Base-by-base conservation (phyloP, 1,284 basidiomycete species). In the Paramarasmius palmivorus region DNA sequence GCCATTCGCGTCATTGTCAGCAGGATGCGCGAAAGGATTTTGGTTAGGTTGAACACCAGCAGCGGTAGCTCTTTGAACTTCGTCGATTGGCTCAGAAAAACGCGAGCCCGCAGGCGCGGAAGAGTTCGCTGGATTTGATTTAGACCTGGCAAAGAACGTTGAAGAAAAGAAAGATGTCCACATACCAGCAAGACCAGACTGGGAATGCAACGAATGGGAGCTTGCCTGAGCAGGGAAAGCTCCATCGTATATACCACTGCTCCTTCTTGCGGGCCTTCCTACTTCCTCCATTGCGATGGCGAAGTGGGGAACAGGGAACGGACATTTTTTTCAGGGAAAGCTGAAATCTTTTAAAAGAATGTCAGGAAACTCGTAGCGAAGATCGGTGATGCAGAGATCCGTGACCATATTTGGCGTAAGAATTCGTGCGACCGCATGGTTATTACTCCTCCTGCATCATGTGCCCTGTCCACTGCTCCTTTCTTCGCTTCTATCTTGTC, bases 251-350 rank as follows among this genome's bases (percentile, higher is more conserved):
- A 73, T 59, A 36, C 71, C 71, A 57, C 72, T 75, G 55, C 65
- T 72, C 34, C 64, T 66, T 48, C 69, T 60, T 19, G 70, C 62
- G 49, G 67, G 67, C 45, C 63, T 63, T n/a, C n/a, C n/a, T 53
- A 67, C 54, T 61, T 77, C 66, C 58, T 78, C 73, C 79, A 82
- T 80, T 53, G 56, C 61, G 58, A 60, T 50, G 53, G 51, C n/a
- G 52, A 45, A 50, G 57, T 51, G 50, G 37, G 54, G 47, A 50
- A 50, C 56, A 51, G 56, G 37, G 44, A 54, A 50, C 58, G 57
- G 50, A 54, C 42, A 59, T 48, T 44, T 54, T 50, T 32, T 32
- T 57, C 51, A 57, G 35, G 49, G 55, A 57, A 55, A 53, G 56
- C 53, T 59, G 53, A 58, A 57, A 39, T 47, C 34, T n/a, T n/a